A percentile compares a stretch with the other conserved stretches of the same genome.
Conservation (phyloP, 345 rosid genomes). For the Linum lewisii region DNA sequence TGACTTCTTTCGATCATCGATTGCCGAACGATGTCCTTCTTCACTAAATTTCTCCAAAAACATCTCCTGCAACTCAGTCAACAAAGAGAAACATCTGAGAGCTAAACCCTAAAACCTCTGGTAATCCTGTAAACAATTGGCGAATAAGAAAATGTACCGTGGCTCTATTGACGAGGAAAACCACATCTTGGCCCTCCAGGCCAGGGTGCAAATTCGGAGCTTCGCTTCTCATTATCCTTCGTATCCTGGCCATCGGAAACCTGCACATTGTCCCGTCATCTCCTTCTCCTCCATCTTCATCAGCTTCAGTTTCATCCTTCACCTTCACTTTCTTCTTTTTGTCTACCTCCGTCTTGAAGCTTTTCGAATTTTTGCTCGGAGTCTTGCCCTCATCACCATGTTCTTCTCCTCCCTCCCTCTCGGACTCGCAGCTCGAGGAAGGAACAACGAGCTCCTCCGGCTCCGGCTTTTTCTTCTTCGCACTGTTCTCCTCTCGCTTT, state of each 20-base stretch:
- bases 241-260: constrained; percentile 68
- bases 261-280: constrained; percentile 33
- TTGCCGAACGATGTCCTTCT: constrained; percentile 45
- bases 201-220: constrained; percentile 25
- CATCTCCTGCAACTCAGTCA: constrained; percentile 44
- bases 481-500: background rate
- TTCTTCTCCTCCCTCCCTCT: background rate
- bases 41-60: constrained; percentile 55
- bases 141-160: constrained; percentile 31
- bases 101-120: background rate
- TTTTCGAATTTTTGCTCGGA: constrained; percentile 1
- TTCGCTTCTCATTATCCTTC: constrained; percentile 52
- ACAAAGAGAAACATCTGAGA: background rate
- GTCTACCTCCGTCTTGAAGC: constrained; percentile 1
- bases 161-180: constrained; percentile 71
- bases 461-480: background rate
- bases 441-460: background rate
- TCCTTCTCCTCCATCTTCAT: background rate
- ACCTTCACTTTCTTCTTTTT: constrained; percentile 8
- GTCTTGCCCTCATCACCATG: background rate
- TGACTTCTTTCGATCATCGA: constrained; percentile 45
- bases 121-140: background rate
- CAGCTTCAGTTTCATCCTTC: background rate
- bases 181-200: constrained; percentile 56
- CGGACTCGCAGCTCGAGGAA: constrained; percentile 11